These are phyloP conservation scores for Gossypium trilobum DNA, from an alignment of 441 rosid genomes.

Conservation along the genomic window DNA sequence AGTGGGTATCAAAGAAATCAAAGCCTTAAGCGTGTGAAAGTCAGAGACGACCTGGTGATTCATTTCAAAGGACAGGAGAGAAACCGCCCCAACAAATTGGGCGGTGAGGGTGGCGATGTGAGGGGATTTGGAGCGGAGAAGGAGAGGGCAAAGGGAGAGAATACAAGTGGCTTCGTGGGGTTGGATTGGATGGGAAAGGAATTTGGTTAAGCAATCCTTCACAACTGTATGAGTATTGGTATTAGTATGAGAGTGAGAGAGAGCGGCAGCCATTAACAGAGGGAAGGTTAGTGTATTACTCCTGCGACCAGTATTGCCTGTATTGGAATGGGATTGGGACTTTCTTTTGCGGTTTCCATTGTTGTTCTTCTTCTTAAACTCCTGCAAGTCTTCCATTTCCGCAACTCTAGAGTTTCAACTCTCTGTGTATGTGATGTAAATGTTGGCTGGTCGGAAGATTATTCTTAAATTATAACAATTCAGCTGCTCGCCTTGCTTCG, in stretches of 20 bases:
- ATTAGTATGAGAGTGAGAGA: neutral
- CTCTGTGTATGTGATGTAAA: neutral
- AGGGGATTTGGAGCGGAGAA: constrained; percentile 32
- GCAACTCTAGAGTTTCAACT: neutral
- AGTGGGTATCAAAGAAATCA: constrained; percentile 26
- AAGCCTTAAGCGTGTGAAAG: constrained; percentile 28
- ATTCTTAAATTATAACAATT: neutral
- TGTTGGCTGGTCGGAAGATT: neutral
- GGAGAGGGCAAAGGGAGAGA: constrained; percentile 35
- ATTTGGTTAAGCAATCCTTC: constrained; percentile 25
- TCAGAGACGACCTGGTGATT: constrained; percentile 38
- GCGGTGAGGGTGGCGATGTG: constrained; percentile 30
- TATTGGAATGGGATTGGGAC: neutral
- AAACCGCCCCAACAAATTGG: constrained; percentile 35
- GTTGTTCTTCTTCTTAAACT: neutral
- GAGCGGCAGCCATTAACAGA: constrained; percentile 31
- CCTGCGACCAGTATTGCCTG: neutral
- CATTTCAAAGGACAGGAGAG: constrained; percentile 32
- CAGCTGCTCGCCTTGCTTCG: neutral
- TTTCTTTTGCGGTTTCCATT: neutral
- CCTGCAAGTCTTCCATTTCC: neutral
- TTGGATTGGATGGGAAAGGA: constrained; percentile 23
- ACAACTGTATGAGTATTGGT: constrained; percentile 7
- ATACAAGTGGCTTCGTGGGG: constrained; percentile 16
- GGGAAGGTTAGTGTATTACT: constrained; percentile 18